Evolutionary conservation across 768 basidiomycete genomes (phyloP).

Genomic region (Filobasidium floriforme): DNA sequence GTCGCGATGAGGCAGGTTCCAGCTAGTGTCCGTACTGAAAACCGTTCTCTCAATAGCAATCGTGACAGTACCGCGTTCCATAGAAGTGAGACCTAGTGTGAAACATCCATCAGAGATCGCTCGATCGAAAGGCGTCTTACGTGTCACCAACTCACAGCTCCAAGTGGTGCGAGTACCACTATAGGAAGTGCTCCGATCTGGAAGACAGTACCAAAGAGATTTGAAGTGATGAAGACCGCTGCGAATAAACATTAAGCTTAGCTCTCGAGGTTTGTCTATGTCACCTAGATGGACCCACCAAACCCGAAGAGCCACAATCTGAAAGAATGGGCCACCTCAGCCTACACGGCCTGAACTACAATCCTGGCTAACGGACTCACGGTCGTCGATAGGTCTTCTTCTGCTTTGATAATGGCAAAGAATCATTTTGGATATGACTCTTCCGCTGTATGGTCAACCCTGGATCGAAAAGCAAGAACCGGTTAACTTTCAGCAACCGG

Average conservation of each 20-base stretch:
- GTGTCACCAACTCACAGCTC: slow-evolving; percentile 56
- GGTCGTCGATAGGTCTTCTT: slow-evolving; percentile 70
- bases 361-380: slow-evolving; percentile 48
- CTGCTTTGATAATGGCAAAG: slow-evolving; percentile 58
- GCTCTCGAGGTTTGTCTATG: background rate
- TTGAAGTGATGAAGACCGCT: slow-evolving; percentile 31
- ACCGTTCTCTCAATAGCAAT: slow-evolving; percentile 72
- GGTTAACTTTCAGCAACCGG: background rate
- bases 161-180: slow-evolving; percentile 86
- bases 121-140: no score
- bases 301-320: slow-evolving; percentile 85
- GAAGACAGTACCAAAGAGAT: slow-evolving; percentile 56
- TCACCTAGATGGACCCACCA: slow-evolving; percentile 43
- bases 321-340: background rate
- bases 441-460: slow-evolving; percentile 86
- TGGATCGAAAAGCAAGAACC: slow-evolving; percentile 20
- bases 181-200: slow-evolving; percentile 91
- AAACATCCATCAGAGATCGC: background rate
- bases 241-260: slow-evolving; percentile 1
- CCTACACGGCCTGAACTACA: no score
- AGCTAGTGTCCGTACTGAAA: slow-evolving; percentile 75
- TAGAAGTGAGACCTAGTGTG: slow-evolving; percentile 55
- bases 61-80: slow-evolving; percentile 92
- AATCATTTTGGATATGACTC: slow-evolving; percentile 78
- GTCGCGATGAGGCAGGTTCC: slow-evolving; percentile 80